Conservation (phyloP, 2,329 filamentous ascomycete genomes). For the Blastomyces silverae region DNA sequence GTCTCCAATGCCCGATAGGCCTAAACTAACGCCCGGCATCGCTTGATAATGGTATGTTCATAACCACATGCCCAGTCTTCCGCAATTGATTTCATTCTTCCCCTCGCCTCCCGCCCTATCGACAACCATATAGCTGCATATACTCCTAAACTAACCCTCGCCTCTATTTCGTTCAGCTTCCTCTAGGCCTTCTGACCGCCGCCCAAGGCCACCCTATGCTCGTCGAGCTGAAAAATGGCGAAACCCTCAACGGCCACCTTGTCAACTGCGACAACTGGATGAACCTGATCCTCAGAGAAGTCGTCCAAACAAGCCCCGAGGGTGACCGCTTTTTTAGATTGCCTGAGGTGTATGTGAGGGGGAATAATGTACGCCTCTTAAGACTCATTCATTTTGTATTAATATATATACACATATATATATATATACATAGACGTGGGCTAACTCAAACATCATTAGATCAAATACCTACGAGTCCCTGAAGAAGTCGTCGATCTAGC, state of each 20-base stretch:
- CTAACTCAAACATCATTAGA: constrained; percentile 48
- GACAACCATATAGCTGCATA: background rate
- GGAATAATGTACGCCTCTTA: constrained; percentile 72
- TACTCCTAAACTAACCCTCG: constrained; percentile 8
- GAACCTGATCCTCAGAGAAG: constrained; percentile 96
- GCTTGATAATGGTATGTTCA: constrained; percentile 3
- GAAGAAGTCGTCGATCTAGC: constrained; percentile 94
- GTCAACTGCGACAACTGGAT: constrained; percentile 99
- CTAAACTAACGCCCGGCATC: background rate
- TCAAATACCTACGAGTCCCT: constrained; percentile 94
- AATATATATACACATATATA: background rate
- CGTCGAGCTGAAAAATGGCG: constrained; percentile 93
- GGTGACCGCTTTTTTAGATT: constrained; percentile 89
- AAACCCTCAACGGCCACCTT: constrained; percentile 93
- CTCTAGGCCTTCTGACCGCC: constrained; percentile 77
- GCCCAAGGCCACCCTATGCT: constrained; percentile 98
- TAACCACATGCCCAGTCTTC: background rate
- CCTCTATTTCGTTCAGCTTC: constrained; percentile 44
- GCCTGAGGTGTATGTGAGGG: constrained; percentile 91
- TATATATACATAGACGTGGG: background rate
- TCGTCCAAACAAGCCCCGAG: constrained; percentile 91
- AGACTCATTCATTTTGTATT: background rate
- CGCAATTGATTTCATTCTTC: background rate
- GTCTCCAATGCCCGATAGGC: constrained; percentile 1
- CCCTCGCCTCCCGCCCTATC: background rate